Base-by-base conservation (phyloP, 2,329 filamentous ascomycete genomes). In the Dactylella cylindrospora region DNA sequence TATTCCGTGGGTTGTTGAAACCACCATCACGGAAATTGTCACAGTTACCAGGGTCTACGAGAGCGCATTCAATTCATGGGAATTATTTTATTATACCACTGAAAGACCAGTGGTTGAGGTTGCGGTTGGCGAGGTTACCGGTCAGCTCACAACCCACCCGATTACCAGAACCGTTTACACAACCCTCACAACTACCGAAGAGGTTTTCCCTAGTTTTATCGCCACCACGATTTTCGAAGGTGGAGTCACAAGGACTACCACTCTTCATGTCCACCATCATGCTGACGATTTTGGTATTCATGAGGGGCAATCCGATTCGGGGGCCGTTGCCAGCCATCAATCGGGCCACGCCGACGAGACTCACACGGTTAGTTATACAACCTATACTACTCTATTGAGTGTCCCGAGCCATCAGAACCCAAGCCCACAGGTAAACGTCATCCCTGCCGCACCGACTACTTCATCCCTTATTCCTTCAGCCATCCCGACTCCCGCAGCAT, bases 241-340 rank as follows among this genome's bases (percentile, higher is more conserved):
- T 31, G 51, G 51, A 29, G 41, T 15, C 1, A 40, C 41, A 3
- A 22, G 15, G 4, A 19, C 41, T 15, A 40, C 28, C 51, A 55
- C 51, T 7, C 20, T 55, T 38, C 51, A 55, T 13, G 31, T 55
- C 10, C 51, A 55, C n/a, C 51, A 55, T 17, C 51, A 55, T 31
- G 40, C 51, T 1, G 32, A 55, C 20, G 51, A 55, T 15, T 40
- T 22, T 47, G 51, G 51, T 12, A 55, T 55, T 28, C 49, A 53
- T 13, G n/a, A n/a, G n/a, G n/a, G n/a, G n/a, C n/a, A n/a, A n/a
- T 53, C 49, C 12, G 38, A 15, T 19, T 51, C n/a, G n/a, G 47
- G 47, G 22, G 15, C 7, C 6, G 5, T 13, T 25, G 17, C n/a
- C 31, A n/a, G 2, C 3, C n/a, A 19, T 31, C 25, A 3, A 12